phyloP scores from a whole-genome alignment of 176 grass and related monocot genomes.

The Zea luxurians region DNA sequence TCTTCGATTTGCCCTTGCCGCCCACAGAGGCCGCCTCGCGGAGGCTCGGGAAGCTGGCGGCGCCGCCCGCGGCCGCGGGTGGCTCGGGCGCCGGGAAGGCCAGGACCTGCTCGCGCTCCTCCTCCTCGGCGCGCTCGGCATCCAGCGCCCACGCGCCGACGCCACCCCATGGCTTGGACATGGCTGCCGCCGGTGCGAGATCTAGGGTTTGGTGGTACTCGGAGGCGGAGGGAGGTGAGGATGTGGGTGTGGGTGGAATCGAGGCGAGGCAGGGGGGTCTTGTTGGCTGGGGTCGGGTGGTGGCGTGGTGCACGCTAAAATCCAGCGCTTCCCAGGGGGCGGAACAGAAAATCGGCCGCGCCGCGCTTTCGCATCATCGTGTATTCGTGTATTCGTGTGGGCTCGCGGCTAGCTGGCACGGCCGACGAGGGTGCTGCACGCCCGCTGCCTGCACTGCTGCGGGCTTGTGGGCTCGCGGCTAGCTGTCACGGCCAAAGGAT shows the following conservation, averaged over 20 bases:
- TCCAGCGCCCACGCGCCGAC: slow-evolving; percentile 96
- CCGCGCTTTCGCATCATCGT: background rate
- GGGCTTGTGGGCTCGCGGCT: too few relatives aligned
- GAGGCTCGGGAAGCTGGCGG: slow-evolving; percentile 77
- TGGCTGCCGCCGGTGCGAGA: slow-evolving; percentile 47
- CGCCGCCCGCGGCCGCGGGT: slow-evolving; percentile 34
- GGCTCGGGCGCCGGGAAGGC: slow-evolving; percentile 38
- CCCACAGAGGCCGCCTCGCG: slow-evolving; percentile 51
- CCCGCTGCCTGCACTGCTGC: too few relatives aligned
- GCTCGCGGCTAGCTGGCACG: too few relatives aligned
- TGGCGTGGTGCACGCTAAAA: slow-evolving; percentile 1
- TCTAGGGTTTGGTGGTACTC: slow-evolving; percentile 68
- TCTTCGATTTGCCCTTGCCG: slow-evolving; percentile 59
- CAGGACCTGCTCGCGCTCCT: slow-evolving; percentile 63
- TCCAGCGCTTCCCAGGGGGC: slow-evolving; percentile 6
- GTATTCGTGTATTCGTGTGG: too few relatives aligned
- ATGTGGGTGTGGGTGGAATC: background rate
- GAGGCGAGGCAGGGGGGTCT: background rate
- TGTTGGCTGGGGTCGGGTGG: background rate
- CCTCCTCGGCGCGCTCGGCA: slow-evolving; percentile 89
- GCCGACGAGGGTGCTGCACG: too few relatives aligned
- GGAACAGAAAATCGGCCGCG: slow-evolving; percentile 22
- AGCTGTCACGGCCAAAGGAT: too few relatives aligned
- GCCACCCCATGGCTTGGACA: slow-evolving; percentile 88
- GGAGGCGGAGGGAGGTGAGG: background rate